Base-by-base conservation (phyloP, 2,329 filamentous ascomycete species). In the Aspergillus viridinutans region DNA sequence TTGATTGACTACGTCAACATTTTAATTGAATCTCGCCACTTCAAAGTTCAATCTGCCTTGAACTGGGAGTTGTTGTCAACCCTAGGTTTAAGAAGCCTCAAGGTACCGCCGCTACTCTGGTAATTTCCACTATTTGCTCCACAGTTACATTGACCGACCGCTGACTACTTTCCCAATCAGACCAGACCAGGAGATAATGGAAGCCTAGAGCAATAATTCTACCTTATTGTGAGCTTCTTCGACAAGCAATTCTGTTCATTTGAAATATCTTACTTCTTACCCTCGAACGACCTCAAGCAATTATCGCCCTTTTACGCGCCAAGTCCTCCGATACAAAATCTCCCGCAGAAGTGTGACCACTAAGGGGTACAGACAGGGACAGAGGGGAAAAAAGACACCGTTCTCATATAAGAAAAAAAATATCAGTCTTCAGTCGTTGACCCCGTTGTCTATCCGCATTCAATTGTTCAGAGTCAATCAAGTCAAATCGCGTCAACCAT, bases 401-500 rank as follows among this genome's bases (percentile, higher is more conserved):
- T 47, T 23, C 12, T 26, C 4, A 47, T 12, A 47, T 14, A 47
- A 47, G 9, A 45, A 45, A 7, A 9, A 25, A 47, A 23, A 2
- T 12, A 47, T 20, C 42, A 45, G 10, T 4, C 8, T 21, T 45
- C 43, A 23, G 23, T 23, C 14, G 21, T 47, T 23, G 4, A 14
- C 14, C 10, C 20, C 2, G 23, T 12, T 6, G 10, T 47, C 12
- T 7, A 14, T 1, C 17, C 21, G 29, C 49, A 29, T 53, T 49
- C 48, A 47, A 58, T 61, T 40, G 29, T 48, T 21, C 49, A 53
- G 49, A 49, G 40, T 32, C 32, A 53, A 54, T 10, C n/a, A 38
- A 28, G 14, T 26, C 43, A 26, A 25, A 23, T 35, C n/a, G 6
- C 23, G 21, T 40, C 52, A 55, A 60, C 50, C 53, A 73, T 72